phyloP scores from a whole-genome alignment of 441 rosid genomes.

The Manihot esculenta region DNA sequence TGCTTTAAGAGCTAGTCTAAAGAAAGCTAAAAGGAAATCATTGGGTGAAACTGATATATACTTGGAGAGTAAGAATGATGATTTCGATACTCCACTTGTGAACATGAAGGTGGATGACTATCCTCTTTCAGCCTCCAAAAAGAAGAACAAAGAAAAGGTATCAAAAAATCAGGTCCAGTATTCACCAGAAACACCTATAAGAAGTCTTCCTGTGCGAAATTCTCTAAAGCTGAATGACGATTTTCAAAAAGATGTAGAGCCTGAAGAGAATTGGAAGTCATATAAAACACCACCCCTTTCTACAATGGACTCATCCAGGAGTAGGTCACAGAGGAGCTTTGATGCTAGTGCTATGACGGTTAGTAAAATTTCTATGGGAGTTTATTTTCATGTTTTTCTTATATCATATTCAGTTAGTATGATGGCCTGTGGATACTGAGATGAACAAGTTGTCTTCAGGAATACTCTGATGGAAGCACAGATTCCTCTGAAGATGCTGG shows the following conservation, averaged over 20 bases:
- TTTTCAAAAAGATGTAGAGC: conserved; percentile 48
- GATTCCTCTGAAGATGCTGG: conserved; percentile 70
- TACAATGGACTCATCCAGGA: conserved; percentile 52
- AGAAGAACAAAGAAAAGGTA: conserved; percentile 51
- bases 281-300: conserved; percentile 54
- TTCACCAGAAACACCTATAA: conserved; percentile 57
- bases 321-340: conserved; percentile 54
- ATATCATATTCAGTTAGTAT: neutral
- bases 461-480: conserved; percentile 59
- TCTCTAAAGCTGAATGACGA: conserved; percentile 50
- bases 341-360: conserved; percentile 49
- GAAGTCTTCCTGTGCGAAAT: conserved; percentile 43
- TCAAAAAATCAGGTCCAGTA: conserved; percentile 42
- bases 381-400: conserved; percentile 2
- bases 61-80: conserved; percentile 72
- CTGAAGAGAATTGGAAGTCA: conserved; percentile 62
- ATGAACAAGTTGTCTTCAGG: conserved; percentile 43
- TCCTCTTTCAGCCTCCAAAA: conserved; percentile 36
- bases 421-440: conserved; percentile 12
- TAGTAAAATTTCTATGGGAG: conserved; percentile 22
- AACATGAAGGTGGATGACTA: conserved; percentile 43
- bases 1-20: conserved; percentile 75
- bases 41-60: conserved; percentile 54
- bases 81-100: conserved; percentile 45
- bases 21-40: conserved; percentile 71